phyloP scores from a whole-genome alignment of 2,329 filamentous ascomycete genomes.

The Ophiostoma piceae region DNA sequence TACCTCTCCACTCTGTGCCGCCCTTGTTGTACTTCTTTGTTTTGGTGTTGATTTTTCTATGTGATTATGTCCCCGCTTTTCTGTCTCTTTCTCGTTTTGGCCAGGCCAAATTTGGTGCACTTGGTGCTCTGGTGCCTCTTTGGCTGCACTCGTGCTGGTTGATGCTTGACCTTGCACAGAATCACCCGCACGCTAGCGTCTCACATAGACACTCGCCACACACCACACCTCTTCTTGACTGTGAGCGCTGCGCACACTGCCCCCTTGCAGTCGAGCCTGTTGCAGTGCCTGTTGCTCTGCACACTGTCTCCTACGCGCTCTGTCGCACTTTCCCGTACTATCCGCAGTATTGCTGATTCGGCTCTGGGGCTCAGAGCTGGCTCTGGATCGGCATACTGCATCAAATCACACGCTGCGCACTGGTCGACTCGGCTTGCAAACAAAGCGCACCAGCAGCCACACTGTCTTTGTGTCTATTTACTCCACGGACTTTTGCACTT shows the following conservation, averaged over 20 bases:
- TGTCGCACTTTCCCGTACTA: background rate
- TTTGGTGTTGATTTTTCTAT: background rate
- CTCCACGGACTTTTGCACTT: background rate
- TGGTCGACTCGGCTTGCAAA: background rate
- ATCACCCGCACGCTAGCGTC: background rate
- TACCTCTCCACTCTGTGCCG: conserved; percentile 19
- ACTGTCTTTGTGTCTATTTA: background rate
- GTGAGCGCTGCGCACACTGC: background rate
- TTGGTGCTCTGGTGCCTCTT: background rate
- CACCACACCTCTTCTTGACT: background rate
- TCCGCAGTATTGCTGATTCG: background rate
- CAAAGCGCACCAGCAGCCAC: background rate
- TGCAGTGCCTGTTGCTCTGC: background rate
- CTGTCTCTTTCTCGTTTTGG: background rate
- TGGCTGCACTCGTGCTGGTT: background rate
- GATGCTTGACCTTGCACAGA: conserved; percentile 2
- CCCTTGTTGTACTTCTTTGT: conserved; percentile 16
- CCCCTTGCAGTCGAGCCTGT: background rate
- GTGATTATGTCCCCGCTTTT: conserved; percentile 1
- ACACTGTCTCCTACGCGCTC: background rate
- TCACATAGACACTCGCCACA: background rate
- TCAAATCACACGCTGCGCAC: background rate
- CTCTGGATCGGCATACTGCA: conserved; percentile 3
- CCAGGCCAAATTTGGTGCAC: background rate
- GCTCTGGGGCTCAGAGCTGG: background rate